Conservation (phyloP, 2,329 filamentous ascomycete genomes). For the Neonectria ditissima region DNA sequence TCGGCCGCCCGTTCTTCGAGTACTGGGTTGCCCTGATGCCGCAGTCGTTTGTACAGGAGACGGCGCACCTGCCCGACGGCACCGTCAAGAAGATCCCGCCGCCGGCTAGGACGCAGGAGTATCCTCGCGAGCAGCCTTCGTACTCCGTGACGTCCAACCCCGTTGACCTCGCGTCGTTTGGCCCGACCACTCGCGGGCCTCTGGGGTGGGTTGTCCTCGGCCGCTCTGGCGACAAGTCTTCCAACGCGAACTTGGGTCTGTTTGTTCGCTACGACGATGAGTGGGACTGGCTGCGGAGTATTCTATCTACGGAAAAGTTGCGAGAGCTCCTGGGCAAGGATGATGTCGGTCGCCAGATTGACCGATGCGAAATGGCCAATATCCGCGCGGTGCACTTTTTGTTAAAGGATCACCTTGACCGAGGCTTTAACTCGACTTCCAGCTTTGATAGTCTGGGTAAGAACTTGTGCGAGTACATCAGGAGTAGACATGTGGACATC, state of each 20-base stretch:
- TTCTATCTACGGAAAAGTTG: slow-evolving; percentile 55
- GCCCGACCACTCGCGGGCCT: slow-evolving; percentile 41
- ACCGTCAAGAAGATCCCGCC: slow-evolving; percentile 31
- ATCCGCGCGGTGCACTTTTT: slow-evolving; percentile 52
- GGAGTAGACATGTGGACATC: slow-evolving; percentile 56
- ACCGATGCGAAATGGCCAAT: slow-evolving; percentile 57
- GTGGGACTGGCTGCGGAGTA: slow-evolving; percentile 56
- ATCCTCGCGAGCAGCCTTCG: slow-evolving; percentile 33
- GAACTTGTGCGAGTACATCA: slow-evolving; percentile 57
- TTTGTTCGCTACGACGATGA: slow-evolving; percentile 57
- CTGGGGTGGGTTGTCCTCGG: slow-evolving; percentile 46
- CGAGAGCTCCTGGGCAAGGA: slow-evolving; percentile 52
- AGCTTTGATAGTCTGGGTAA: slow-evolving; percentile 57
- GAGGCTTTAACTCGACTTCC: slow-evolving; percentile 49
- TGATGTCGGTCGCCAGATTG: slow-evolving; percentile 51
- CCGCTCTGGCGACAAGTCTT: slow-evolving; percentile 54
- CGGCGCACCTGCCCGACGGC: slow-evolving; percentile 29
- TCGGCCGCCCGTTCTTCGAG: slow-evolving; percentile 45
- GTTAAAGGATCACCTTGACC: slow-evolving; percentile 59
- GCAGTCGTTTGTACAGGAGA: slow-evolving; percentile 36
- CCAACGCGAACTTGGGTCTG: slow-evolving; percentile 56
- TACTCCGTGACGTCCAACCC: slow-evolving; percentile 35
- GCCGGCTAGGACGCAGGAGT: slow-evolving; percentile 18
- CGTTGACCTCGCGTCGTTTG: slow-evolving; percentile 29
- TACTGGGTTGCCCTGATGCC: slow-evolving; percentile 44